Base-by-base conservation (phyloP, 192 early-diverging fungal genomes). In the Coemansia reversa region DNA sequence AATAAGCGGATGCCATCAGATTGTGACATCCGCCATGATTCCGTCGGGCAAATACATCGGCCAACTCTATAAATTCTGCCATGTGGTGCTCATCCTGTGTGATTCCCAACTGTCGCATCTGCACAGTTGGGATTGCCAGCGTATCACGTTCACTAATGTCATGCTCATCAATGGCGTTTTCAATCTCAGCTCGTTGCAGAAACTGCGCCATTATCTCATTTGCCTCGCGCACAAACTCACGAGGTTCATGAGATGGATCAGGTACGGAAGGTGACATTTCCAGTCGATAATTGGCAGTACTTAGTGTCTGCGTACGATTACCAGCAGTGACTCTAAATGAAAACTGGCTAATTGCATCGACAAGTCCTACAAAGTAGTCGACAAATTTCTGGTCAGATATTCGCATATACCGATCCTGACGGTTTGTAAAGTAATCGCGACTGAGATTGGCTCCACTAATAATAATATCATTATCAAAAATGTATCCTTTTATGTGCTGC, bases 401-500 rank as follows among this genome's bases (percentile, higher is more conserved):
- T 60, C 81, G 65, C 53, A 98, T 84, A 56, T 97, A 98, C 22
- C 97, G 89, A 80, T 99, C 97, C 74, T 99, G 97, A 7, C 97
- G 85, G 79, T 93, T 87, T 16, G 86, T 89, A 83, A 99, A 99
- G 72, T 99, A 99, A 67, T 99, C 95, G 16, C 81, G 84, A 72
- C 88, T 94, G 58, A 97, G 81, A 63, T 98, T 98, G 7, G 95
- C 97, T 0, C 96, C 94, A 76, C 66, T 75, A 2, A 81, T 50
- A 48, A 98, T 81, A 45, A 94, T 84, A 25, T 92, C 75, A 65
- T 96, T 86, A 72, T 98, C 96, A 74, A 95, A 94, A 2, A 90
- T 80, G 73, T 95, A 98, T 7, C 87, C 82, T 73, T 99, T 99
- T 63, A 97, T 89, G 67, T 99, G 97, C 86, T 93, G 90, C 63